Conservation (phyloP, 2,329 filamentous ascomycete species). For the Phyllosticta citriasiana region DNA sequence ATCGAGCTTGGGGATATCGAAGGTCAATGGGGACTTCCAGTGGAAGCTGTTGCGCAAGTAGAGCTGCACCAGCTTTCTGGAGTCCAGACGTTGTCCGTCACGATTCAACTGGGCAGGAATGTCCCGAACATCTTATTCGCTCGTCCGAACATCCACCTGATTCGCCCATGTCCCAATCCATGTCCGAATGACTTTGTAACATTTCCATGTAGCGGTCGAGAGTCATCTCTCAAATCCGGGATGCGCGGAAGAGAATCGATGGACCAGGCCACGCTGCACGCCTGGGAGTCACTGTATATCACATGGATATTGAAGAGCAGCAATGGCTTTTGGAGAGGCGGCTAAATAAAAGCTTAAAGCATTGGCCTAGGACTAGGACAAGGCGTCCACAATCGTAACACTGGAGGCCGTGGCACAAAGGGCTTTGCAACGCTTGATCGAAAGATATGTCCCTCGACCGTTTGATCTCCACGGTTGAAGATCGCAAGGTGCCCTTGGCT, state of each 20-base stretch:
- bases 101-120: too few species aligned
- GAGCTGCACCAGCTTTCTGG: too few species aligned
- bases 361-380: background rate
- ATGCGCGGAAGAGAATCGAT: background rate
- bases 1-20: too few species aligned
- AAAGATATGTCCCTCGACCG: background rate
- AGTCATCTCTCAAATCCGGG: background rate
- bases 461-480: background rate
- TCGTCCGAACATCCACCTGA: too few species aligned
- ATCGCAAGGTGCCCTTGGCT: background rate
- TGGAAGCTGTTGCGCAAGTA: too few species aligned
- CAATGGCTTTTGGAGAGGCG: background rate
- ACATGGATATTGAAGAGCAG: background rate
- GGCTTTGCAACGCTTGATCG: background rate
- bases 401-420: background rate
- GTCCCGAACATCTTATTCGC: too few species aligned
- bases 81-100: too few species aligned
- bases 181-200: background rate
- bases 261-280: background rate
- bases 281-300: background rate
- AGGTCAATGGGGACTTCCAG: too few species aligned
- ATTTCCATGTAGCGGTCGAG: background rate
- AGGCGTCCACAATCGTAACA: background rate
- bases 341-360: background rate
- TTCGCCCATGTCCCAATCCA: background rate